phyloP scores from a whole-genome alignment of 208 protist species.

The Trypanosomatidae sp. region DNA sequence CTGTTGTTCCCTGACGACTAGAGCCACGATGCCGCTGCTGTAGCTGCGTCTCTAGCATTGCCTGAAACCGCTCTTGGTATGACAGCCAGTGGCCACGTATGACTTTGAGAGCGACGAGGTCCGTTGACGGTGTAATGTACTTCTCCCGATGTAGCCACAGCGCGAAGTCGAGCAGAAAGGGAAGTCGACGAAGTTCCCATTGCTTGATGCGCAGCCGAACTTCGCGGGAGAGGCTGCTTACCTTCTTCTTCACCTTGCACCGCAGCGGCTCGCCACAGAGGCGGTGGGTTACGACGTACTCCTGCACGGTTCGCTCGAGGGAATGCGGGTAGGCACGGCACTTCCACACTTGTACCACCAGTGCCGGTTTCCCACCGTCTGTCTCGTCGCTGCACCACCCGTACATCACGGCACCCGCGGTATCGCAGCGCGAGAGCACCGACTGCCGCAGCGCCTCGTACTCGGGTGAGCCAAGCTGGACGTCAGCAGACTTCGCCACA shows the following conservation, averaged over 20 bases:
- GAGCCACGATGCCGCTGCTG: constrained; percentile 12
- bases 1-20: neutral
- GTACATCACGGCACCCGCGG: constrained; percentile 76
- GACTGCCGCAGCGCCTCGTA: constrained; percentile 38
- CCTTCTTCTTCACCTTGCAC: constrained; percentile 56
- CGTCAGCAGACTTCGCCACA: constrained; percentile 6
- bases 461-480: constrained; percentile 40
- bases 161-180: constrained; percentile 57
- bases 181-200: constrained; percentile 62
- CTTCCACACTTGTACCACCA: constrained; percentile 80
- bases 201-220: constrained; percentile 36
- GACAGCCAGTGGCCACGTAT: constrained; percentile 66
- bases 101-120: constrained; percentile 35
- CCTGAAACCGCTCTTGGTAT: constrained; percentile 46
- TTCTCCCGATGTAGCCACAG: constrained; percentile 63
- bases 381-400: constrained; percentile 22
- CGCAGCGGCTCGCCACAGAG: constrained; percentile 44
- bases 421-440: constrained; percentile 40
- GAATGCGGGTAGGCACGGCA: constrained; percentile 49
- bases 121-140: constrained; percentile 52
- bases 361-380: neutral
- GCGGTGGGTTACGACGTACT: constrained; percentile 70
- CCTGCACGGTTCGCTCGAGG: constrained; percentile 70
- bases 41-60: constrained; percentile 6
- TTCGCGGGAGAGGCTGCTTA: constrained; percentile 45